phyloP scores from a whole-genome alignment of 2,329 filamentous ascomycete genomes.

The Atkinsonella texensis region DNA sequence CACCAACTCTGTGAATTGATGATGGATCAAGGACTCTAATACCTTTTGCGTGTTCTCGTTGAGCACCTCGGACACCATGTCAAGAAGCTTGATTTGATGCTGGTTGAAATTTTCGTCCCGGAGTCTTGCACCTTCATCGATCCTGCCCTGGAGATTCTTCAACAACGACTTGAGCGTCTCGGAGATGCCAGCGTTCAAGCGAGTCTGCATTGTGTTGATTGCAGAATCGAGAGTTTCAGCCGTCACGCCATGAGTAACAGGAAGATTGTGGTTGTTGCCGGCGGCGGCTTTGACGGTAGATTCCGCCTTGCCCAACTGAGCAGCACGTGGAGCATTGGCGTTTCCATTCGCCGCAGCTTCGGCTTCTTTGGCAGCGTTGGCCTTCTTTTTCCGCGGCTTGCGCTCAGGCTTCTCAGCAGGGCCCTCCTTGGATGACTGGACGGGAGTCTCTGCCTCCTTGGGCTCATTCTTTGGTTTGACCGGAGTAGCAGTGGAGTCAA shows the following conservation, averaged over 20 bases:
- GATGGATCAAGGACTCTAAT: conserved; percentile 62
- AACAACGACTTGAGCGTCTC: conserved; percentile 44
- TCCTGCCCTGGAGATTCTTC: conserved; percentile 48
- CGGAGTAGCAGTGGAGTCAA: conserved; percentile 19
- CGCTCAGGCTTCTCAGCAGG: conserved; percentile 48
- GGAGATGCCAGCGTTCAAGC: conserved; percentile 37
- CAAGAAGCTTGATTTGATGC: conserved; percentile 42
- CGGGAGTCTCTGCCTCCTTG: conserved; percentile 36
- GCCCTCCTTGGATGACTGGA: conserved; percentile 25
- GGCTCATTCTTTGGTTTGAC: conserved; percentile 30
- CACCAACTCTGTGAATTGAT: conserved; percentile 63
- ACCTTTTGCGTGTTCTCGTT: conserved; percentile 57
- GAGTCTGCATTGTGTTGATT: conserved; percentile 40
- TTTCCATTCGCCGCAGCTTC: conserved; percentile 35
- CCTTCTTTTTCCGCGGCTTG: conserved; percentile 58
- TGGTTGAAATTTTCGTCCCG: conserved; percentile 40
- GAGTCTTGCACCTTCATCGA: conserved; percentile 50
- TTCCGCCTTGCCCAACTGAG: conserved; percentile 15
- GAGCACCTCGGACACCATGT: conserved; percentile 47
- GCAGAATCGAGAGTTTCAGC: conserved; percentile 40
- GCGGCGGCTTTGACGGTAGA: conserved; percentile 21
- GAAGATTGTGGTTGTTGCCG: conserved; percentile 9
- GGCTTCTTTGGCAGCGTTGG: conserved; percentile 25
- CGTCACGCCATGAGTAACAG: conserved; percentile 21
- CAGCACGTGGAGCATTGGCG: conserved; percentile 21